Evolutionary conservation across 2,329 filamentous ascomycete genomes (phyloP), one percentile per base, ranked within the genome.

Genomic region (Cytospora paraplurivora): DNA sequence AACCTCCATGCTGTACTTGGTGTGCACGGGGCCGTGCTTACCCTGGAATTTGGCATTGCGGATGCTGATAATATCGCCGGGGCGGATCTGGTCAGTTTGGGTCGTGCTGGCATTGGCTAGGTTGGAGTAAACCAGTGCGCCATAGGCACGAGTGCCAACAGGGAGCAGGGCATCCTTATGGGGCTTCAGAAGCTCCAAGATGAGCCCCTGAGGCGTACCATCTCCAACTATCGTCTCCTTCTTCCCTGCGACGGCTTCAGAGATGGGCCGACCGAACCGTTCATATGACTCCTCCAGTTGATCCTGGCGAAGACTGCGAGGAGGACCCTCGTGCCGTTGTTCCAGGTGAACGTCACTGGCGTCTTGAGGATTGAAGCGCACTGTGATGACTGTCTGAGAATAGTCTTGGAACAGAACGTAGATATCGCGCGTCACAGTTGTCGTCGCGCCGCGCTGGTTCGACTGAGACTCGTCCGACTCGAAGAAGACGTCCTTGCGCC

Each of bases 341-440:
- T 96, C 91, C 7, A 98, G 76, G 38, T 85, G 80, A 12, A 88
- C 89, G 71, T 94, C 88, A 1, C 85, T 80, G 3, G 90, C 84
- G 72, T 96, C 88, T 59, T 87, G 85, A 1, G 88, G 81, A 73
- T 97, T 91, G 74, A 90, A 98, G 57, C 84, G 88, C 19, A 88
- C 90, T 0, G 89, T 92, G 71, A 99, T 85, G 67, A 96, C 83
- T 0, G 94, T 98, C 74, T 98, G 95, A 19, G 93, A 97, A 76
- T 99, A 99, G 77, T 99, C 95, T 71, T 93, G 88, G 79, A 92
- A 99, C 10, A 99, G 79, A n/a, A 98, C 81, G 70, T 90, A 95
- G 50, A 97, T 83, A 65, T 93, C 88, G 68, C 93, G 93, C 7
- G 89, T 91, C 21, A 96, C 80, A 1, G 83, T 84, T 0, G 87